Percentiles rank a stretch among this genome's conserved stretches.
phyloP scores from a whole-genome alignment of 1,284 basidiomycete genomes.

The Bjerkandera adusta region DNA sequence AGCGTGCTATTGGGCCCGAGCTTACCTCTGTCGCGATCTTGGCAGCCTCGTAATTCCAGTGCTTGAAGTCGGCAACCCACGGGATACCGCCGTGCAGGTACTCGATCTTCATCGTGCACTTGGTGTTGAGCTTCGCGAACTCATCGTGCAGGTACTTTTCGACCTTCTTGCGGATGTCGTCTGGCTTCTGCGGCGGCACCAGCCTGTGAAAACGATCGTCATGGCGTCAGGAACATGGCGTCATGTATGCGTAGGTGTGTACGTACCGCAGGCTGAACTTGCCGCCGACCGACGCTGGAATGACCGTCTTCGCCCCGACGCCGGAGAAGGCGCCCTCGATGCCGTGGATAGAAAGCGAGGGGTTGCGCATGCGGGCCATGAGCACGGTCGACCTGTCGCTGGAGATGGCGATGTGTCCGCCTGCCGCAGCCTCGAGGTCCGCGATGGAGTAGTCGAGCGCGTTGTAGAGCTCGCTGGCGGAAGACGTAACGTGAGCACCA shows the following conservation, averaged over 20 bases:
- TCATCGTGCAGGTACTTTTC: constrained; percentile 71
- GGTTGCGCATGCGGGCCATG: constrained; percentile 89
- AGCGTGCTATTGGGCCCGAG: no score
- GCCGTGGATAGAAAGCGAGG: constrained; percentile 91
- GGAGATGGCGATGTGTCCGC: constrained; percentile 75
- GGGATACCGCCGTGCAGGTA: constrained; percentile 82
- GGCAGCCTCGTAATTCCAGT: constrained; percentile 97
- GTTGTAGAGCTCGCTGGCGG: constrained; percentile 61
- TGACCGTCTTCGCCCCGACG: constrained; percentile 91
- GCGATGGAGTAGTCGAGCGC: constrained; percentile 71
- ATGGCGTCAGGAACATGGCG: background rate
- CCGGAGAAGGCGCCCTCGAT: constrained; percentile 97
- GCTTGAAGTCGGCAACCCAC: constrained; percentile 83
- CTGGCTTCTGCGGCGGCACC: constrained; percentile 88
- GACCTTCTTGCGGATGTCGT: constrained; percentile 72
- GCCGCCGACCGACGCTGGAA: constrained; percentile 86
- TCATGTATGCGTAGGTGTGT: background rate
- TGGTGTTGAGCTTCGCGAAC: constrained; percentile 81
- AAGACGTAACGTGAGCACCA: background rate
- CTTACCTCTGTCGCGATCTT: constrained; percentile 74
- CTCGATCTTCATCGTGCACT: constrained; percentile 75
- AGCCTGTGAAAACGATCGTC: constrained; percentile 48
- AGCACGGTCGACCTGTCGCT: constrained; percentile 82
- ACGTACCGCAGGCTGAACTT: constrained; percentile 91
- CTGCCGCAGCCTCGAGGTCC: constrained; percentile 84